Percentiles rank a stretch among this genome's conserved stretches.
phyloP scores from a whole-genome alignment of 805 yeast genomes.

The Sugiyamaella smithiae region DNA sequence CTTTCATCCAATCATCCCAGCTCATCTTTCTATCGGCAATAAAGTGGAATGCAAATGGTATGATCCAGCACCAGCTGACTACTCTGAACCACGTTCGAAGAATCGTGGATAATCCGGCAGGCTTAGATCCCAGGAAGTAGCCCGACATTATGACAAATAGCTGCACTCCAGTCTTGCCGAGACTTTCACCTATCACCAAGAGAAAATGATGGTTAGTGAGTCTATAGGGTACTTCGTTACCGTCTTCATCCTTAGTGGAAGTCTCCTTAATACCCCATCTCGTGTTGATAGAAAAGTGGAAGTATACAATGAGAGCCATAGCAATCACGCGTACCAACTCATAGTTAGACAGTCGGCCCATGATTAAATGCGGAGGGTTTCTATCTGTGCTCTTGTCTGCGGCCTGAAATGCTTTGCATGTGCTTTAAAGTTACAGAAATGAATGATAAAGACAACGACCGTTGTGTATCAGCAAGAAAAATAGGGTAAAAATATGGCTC shows the following conservation, averaged over 20 bases:
- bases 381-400: too few species aligned
- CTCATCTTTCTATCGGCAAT: background rate
- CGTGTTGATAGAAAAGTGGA: conserved; percentile 3
- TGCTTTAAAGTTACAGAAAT: too few species aligned
- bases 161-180: conserved; percentile 9
- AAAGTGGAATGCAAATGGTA: background rate
- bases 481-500: too few species aligned
- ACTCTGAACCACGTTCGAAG: conserved; percentile 10
- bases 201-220: background rate
- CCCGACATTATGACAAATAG: conserved; percentile 12
- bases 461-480: too few species aligned
- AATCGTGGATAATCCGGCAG: conserved; percentile 1
- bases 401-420: too few species aligned
- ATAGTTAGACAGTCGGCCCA: conserved; percentile 11
- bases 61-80: conserved; percentile 5
- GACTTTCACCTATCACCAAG: background rate
- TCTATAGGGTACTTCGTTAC: background rate
- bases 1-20: background rate
- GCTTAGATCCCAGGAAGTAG: conserved; percentile 4
- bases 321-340: conserved; percentile 10
- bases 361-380: background rate
- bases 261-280: background rate
- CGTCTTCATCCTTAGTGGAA: background rate
- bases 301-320: conserved; percentile 9
- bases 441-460: too few species aligned